A percentile compares a stretch with the other conserved stretches of the same genome.
Evolutionary conservation across 768 basidiomycete genomes (phyloP).

Genomic region (Amanita molliuscula): DNA sequence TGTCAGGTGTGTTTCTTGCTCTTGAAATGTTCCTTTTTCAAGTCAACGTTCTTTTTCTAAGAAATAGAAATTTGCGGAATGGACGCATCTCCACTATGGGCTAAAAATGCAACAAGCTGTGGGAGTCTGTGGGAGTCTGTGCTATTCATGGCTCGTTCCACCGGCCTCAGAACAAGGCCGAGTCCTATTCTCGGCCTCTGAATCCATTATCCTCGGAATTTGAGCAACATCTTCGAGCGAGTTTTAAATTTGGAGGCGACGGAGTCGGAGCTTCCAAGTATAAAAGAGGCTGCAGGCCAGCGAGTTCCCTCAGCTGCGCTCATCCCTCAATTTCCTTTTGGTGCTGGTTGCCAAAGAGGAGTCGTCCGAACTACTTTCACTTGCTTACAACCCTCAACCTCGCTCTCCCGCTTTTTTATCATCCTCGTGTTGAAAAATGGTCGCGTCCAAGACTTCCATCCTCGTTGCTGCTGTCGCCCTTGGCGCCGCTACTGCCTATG

Average conservation of each 20-base stretch:
- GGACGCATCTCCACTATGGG: slow-evolving; percentile 85
- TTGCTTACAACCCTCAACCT: neutral
- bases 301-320: neutral
- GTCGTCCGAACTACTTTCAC: neutral
- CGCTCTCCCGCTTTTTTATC: neutral
- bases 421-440: neutral
- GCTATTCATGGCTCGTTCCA: no score
- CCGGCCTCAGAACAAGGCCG: no score
- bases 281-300: neutral
- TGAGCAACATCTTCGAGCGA: no score
- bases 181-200: no score
- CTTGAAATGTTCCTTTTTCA: neutral
- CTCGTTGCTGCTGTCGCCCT: slow-evolving; percentile 3
- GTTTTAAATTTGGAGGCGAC: no score
- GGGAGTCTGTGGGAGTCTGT: slow-evolving; percentile 50
- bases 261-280: neutral
- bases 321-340: neutral
- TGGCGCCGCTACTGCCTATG: neutral
- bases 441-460: slow-evolving; percentile 5
- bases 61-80: slow-evolving; percentile 97
- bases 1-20: slow-evolving; percentile 44
- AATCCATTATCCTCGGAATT: no score
- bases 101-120: slow-evolving; percentile 94
- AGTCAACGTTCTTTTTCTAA: slow-evolving; percentile 20
- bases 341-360: slow-evolving; percentile 6